These are phyloP conservation scores for Cystobasidium pallidum DNA, from an alignment of 1,284 basidiomycete species.

Conservation along the genomic window DNA sequence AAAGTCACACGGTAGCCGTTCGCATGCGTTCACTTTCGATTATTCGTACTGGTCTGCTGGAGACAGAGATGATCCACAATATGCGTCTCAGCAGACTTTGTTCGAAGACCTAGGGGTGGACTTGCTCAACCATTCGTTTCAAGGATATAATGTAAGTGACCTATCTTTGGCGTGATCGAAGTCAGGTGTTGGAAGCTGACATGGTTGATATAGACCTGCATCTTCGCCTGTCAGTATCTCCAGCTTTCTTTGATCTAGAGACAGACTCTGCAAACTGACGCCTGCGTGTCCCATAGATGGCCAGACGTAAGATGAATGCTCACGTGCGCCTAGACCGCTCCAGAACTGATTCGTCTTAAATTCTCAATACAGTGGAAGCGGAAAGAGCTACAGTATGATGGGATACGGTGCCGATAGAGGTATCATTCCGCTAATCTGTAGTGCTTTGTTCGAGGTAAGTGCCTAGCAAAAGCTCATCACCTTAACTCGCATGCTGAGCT, in stretches of 20 bases:
- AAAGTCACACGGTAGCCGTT: conserved; percentile 63
- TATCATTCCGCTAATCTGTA: conserved; percentile 94
- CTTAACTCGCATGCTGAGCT: neutral
- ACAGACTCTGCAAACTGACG: neutral
- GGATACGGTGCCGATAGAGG: conserved; percentile 97
- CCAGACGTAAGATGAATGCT: conserved; percentile 27
- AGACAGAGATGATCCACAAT: conserved; percentile 77
- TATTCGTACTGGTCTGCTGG: conserved; percentile 96
- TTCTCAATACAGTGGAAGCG: conserved; percentile 32
- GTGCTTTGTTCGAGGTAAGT: conserved; percentile 81
- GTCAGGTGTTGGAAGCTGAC: neutral
- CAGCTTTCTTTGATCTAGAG: neutral
- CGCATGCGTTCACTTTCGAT: conserved; percentile 88
- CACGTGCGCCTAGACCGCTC: conserved; percentile 1
- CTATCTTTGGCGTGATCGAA: conserved; percentile 27
- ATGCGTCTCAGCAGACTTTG: conserved; percentile 89
- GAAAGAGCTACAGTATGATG: conserved; percentile 76
- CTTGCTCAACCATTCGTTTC: conserved; percentile 89
- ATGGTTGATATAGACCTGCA: conserved; percentile 15
- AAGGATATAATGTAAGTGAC: conserved; percentile 86
- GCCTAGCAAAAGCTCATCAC: neutral
- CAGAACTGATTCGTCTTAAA: neutral
- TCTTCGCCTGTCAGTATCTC: conserved; percentile 41
- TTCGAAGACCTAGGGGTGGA: conserved; percentile 95
- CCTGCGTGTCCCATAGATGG: conserved; percentile 13